Evolutionary conservation across 441 rosid species (phyloP), one percentile per base, ranked within the genome.

Genomic region (Brassica hybrid): DNA sequence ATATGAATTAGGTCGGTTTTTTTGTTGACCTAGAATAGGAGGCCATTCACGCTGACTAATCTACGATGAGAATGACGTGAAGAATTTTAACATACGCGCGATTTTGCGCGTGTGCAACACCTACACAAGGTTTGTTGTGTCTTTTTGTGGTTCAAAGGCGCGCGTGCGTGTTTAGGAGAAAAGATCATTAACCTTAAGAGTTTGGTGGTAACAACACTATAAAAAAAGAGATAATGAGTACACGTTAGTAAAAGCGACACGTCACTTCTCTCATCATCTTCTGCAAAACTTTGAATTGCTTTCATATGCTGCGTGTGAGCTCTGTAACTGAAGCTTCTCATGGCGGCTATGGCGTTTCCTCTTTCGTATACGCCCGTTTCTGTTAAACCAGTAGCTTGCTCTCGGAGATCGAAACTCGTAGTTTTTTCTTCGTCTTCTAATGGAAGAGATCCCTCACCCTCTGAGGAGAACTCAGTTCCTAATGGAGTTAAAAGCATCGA

Each of bases 371-470:
- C 59, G 0, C 73, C 83, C 4, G 18, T 75, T 6, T 60, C 65
- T 0, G 80, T 75, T 60, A 80, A 75, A 80, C 73, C 83, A 4
- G 50, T 80, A 60, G 60, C 65, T 1, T 48, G 71, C 73, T 34
- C 79, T 38, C 76, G 83, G 38, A 75, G 79, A 71, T 19, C 52
- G 41, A 80, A 75, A 1, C 48, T 80, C 5, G 48, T 89, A 32
- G 76, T 83, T 17, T 83, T 87, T 48, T 75, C 91, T 62, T 85
- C 96, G 48, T 83, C 84, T 63, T 84, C 96, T 6, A 90, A 93
- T 79, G 97, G 94, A 63, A 87, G 86, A 79, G 89, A 76, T 68
- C 85, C 96, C 4, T 87, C 85, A 65, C 84, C 96, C 3, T 87
- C 85, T 12, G 80, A 76, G 17, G 78, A 80, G 2, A 71, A 64